A percentile compares a stretch with the other conserved stretches of the same genome.
Conservation (phyloP, 345 rosid species). For the Populus davidiana region DNA sequence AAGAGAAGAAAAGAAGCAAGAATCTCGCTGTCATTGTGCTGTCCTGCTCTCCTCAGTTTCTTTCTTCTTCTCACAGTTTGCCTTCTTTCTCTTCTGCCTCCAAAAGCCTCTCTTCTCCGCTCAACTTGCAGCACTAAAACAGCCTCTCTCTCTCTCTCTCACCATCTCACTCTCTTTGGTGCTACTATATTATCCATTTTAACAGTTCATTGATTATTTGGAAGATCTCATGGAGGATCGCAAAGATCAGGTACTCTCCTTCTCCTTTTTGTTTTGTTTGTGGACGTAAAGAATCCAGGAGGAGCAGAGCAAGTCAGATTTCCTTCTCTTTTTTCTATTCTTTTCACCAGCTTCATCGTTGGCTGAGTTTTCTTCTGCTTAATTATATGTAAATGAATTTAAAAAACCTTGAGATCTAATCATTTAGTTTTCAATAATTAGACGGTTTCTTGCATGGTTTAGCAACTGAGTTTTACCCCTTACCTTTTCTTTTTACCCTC, state of each 20-base stretch:
- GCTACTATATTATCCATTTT: background rate
- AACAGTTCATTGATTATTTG: background rate
- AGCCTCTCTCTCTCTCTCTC: background rate
- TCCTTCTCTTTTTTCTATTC: background rate
- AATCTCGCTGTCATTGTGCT: background rate
- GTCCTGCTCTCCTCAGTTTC: background rate
- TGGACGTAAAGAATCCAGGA: background rate
- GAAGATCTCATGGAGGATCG: background rate
- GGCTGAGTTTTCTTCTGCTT: background rate
- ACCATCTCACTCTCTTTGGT: background rate
- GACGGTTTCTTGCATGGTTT: background rate
- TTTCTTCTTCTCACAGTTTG: background rate
- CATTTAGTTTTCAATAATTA: background rate
- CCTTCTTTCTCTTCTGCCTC: no score
- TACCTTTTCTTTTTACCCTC: background rate
- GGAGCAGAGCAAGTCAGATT: background rate
- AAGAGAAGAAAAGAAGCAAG: background rate
- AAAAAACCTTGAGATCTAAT: background rate
- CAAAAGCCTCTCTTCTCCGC: background rate
- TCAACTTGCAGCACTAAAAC: background rate
- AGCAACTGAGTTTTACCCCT: background rate
- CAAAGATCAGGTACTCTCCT: background rate
- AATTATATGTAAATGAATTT: background rate
- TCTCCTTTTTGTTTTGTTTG: background rate
- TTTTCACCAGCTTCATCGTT: background rate